Conservation (phyloP, 176 grass and related monocot genomes). For the Themeda triandra region DNA sequence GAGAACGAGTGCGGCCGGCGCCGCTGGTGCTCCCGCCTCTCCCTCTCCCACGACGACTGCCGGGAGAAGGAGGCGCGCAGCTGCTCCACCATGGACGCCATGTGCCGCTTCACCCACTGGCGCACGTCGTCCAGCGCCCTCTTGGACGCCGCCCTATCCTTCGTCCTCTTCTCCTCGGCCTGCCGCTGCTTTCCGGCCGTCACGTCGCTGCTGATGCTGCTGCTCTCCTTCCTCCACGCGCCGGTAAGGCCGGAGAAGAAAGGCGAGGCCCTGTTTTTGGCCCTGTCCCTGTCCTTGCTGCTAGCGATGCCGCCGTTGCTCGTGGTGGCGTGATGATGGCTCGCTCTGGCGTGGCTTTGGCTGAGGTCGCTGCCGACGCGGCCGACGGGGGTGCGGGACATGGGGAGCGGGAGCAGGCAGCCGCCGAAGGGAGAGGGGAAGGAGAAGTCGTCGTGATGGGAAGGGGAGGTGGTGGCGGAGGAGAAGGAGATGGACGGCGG, state of each 20-base stretch:
- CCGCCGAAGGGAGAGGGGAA: conserved; percentile 31
- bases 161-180: conserved; percentile 46
- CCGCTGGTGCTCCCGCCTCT: conserved; percentile 42
- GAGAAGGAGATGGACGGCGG: conserved; percentile 4
- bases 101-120: conserved; percentile 66
- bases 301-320: background rate
- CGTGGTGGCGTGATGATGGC: conserved; percentile 8
- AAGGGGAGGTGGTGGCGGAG: conserved; percentile 22
- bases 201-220: background rate
- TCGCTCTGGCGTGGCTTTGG: conserved; percentile 35
- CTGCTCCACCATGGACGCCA: conserved; percentile 64
- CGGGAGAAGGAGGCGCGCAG: conserved; percentile 49
- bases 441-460: conserved; percentile 42
- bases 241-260: conserved; percentile 50
- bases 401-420: conserved; percentile 29
- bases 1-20: conserved; percentile 73
- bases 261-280: conserved; percentile 41
- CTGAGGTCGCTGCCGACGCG: conserved; percentile 61
- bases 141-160: conserved; percentile 30
- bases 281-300: conserved; percentile 15
- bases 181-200: background rate
- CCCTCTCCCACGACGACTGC: conserved; percentile 27
- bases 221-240: conserved; percentile 35
- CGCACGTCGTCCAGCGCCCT: conserved; percentile 56
- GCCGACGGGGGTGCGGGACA: conserved; percentile 44